Percentiles rank a stretch among this genome's conserved stretches.
Conservation (phyloP, 2,329 filamentous ascomycete genomes). For the Ascochyta fabae region DNA sequence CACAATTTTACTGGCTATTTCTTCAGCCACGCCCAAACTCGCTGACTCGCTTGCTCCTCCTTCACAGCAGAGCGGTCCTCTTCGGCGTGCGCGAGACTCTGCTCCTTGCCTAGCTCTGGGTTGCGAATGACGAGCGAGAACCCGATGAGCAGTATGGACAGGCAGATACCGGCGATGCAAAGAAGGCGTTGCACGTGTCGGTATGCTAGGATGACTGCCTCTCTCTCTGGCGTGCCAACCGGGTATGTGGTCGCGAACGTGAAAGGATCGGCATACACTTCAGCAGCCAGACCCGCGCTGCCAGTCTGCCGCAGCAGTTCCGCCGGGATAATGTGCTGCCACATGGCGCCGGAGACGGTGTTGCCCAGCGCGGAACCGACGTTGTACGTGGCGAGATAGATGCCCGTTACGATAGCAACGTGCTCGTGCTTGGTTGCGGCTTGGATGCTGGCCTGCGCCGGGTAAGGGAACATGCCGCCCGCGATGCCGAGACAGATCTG, state of each 20-base stretch:
- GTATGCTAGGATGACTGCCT: constrained; percentile 54
- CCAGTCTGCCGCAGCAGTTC: constrained; percentile 51
- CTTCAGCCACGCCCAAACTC: constrained; percentile 13
- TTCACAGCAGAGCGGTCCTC: constrained; percentile 22
- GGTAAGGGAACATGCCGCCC: constrained; percentile 66
- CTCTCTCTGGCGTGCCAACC: constrained; percentile 53
- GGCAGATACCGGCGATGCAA: constrained; percentile 59
- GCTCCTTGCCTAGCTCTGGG: constrained; percentile 54
- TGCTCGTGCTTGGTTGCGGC: constrained; percentile 60
- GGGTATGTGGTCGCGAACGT: constrained; percentile 48
- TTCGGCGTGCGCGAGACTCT: constrained; percentile 55
- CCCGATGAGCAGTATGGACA: constrained; percentile 54
- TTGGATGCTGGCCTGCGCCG: constrained; percentile 59
- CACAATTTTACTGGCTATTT: background rate
- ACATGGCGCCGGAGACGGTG: constrained; percentile 67
- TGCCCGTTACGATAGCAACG: constrained; percentile 67
- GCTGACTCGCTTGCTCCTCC: background rate
- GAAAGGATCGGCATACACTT: constrained; percentile 54
- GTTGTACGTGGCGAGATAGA: constrained; percentile 68
- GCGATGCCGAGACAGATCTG: constrained; percentile 69
- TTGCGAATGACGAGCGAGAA: constrained; percentile 57
- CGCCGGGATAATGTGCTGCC: constrained; percentile 60
- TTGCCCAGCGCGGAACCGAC: constrained; percentile 67
- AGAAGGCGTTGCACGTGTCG: constrained; percentile 55
- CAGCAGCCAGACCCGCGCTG: constrained; percentile 49